Conservation (phyloP, 345 rosid species). For the Lepidium sativum region DNA sequence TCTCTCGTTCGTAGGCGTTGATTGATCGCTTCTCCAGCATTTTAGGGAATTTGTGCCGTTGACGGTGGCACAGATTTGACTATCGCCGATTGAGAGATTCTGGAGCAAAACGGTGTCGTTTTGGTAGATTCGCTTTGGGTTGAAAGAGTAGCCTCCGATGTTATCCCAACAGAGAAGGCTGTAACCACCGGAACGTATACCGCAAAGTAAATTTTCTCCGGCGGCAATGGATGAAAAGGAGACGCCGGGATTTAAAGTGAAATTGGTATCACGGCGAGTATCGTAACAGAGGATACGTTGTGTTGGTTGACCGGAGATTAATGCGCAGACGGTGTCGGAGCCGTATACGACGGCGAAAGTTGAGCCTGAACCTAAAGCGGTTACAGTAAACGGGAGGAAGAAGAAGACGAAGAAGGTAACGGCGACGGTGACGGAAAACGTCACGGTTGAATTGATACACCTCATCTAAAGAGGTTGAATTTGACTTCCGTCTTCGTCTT, state of each 20-base stretch:
- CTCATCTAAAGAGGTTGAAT: slow-evolving; percentile 34
- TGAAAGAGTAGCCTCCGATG: neutral
- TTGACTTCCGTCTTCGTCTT: slow-evolving; percentile 19
- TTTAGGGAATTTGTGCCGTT: slow-evolving; percentile 26
- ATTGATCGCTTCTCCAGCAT: slow-evolving; percentile 50
- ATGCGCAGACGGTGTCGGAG: slow-evolving; percentile 56
- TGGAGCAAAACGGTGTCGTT: slow-evolving; percentile 33
- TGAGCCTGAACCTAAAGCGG: slow-evolving; percentile 61
- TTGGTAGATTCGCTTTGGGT: slow-evolving; percentile 42
- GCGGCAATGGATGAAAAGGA: slow-evolving; percentile 66
- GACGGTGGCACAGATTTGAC: slow-evolving; percentile 58
- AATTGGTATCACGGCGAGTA: slow-evolving; percentile 13
- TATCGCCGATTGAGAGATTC: slow-evolving; percentile 49
- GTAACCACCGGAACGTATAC: slow-evolving; percentile 53
- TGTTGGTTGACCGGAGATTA: slow-evolving; percentile 35
- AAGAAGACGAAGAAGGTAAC: neutral
- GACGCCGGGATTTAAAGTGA: slow-evolving; percentile 37
- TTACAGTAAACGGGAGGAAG: neutral
- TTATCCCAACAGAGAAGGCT: slow-evolving; percentile 62
- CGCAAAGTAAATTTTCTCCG: slow-evolving; percentile 54
- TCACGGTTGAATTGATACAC: slow-evolving; percentile 17
- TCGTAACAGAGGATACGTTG: slow-evolving; percentile 42
- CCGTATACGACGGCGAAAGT: slow-evolving; percentile 56
- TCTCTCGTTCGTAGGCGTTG: neutral
- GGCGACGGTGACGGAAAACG: slow-evolving; percentile 19